A percentile compares a stretch with the other conserved stretches of the same genome.
Evolutionary conservation across 805 yeast genomes (phyloP).

Genomic region (Lipomyces mesembrius): DNA sequence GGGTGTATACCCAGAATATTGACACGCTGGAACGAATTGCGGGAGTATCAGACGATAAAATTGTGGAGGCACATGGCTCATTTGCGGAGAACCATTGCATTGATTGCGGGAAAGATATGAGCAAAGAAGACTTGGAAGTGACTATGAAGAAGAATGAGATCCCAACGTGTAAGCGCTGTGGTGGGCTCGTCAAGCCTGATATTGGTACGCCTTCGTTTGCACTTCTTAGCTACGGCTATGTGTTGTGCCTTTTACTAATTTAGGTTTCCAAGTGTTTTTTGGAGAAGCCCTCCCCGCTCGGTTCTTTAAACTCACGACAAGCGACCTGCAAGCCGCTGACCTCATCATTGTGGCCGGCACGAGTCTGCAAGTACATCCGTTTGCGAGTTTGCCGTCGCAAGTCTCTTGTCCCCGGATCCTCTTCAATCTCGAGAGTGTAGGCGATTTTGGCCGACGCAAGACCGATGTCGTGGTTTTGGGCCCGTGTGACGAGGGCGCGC

Average conservation of each 20-base stretch:
- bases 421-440: slow-evolving; percentile 77
- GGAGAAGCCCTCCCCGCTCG: slow-evolving; percentile 81
- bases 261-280: slow-evolving; percentile 61
- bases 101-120: slow-evolving; percentile 65
- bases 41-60: slow-evolving; percentile 64
- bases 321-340: slow-evolving; percentile 59
- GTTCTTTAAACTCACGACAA: slow-evolving; percentile 73
- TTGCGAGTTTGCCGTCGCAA: slow-evolving; percentile 78
- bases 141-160: slow-evolving; percentile 40
- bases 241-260: no score
- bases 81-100: slow-evolving; percentile 86
- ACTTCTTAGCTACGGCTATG: neutral
- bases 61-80: slow-evolving; percentile 95
- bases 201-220: slow-evolving; percentile 54
- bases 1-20: slow-evolving; percentile 91
- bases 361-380: slow-evolving; percentile 86
- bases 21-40: slow-evolving; percentile 89
- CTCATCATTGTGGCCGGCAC: slow-evolving; percentile 91
- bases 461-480: slow-evolving; percentile 65
- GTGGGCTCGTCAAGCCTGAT: slow-evolving; percentile 85
- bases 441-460: slow-evolving; percentile 62
- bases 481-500: slow-evolving; percentile 70
- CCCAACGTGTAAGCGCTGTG: slow-evolving; percentile 64
- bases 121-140: slow-evolving; percentile 39
- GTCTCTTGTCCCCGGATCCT: slow-evolving; percentile 60